Conservation (phyloP, 176 grass and related monocot genomes). For the sorghum (Sorghum bicolor) region DNA sequence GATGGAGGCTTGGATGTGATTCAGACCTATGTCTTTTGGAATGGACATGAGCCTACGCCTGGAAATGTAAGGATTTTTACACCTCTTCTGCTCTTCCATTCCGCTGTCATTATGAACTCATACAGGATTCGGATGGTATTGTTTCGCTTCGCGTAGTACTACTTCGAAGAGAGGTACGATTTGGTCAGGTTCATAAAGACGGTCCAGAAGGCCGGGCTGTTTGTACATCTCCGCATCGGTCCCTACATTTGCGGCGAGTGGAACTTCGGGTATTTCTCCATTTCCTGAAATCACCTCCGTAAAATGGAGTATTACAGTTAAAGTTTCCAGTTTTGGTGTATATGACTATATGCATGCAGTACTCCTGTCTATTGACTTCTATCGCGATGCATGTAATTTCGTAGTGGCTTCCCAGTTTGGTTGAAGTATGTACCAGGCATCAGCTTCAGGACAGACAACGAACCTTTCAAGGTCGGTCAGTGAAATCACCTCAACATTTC, state of each 20-base stretch:
- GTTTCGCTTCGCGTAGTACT: constrained; percentile 66
- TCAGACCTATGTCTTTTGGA: constrained; percentile 99
- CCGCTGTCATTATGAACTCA: not conserved
- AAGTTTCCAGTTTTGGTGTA: constrained; percentile 4
- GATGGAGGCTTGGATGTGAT: constrained; percentile 96
- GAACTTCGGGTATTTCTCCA: constrained; percentile 86
- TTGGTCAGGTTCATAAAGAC: constrained; percentile 95
- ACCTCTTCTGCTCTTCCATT: not conserved
- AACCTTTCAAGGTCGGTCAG: constrained; percentile 91
- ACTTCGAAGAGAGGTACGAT: constrained; percentile 97
- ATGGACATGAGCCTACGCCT: constrained; percentile 88
- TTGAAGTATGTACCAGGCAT: constrained; percentile 98
- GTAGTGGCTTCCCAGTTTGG: constrained; percentile 97
- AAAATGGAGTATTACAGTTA: not conserved
- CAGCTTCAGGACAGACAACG: constrained; percentile 98
- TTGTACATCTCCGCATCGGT: constrained; percentile 95
- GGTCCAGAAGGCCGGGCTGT: constrained; percentile 74
- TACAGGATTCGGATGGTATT: constrained; percentile 11
- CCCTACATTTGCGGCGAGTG: constrained; percentile 98
- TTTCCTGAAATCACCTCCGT: constrained; percentile 6
- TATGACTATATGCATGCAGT: not conserved
- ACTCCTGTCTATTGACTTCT: constrained; percentile 20
- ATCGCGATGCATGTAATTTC: constrained; percentile 28
- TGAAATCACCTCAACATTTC: constrained; percentile 25
- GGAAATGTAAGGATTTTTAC: constrained; percentile 58